A percentile compares a stretch with the other conserved stretches of the same genome.
Evolutionary conservation across 2,329 filamentous ascomycete genomes (phyloP).

Genomic region (Colletotrichum incanum): DNA sequence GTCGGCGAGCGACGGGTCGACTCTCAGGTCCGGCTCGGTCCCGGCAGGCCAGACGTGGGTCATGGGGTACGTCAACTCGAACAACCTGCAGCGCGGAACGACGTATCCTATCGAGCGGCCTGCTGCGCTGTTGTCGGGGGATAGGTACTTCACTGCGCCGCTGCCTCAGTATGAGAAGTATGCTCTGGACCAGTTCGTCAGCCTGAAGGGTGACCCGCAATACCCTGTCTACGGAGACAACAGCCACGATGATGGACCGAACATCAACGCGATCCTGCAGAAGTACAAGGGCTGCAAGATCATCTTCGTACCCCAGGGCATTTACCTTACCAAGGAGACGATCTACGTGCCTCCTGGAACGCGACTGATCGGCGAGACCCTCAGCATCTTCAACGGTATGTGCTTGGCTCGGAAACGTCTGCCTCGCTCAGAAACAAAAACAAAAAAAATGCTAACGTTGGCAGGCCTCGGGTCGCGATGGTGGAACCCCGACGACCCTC

Average conservation of each 20-base stretch:
- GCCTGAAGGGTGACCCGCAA: constrained; percentile 60
- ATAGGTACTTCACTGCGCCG: constrained; percentile 49
- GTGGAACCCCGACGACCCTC: constrained; percentile 58
- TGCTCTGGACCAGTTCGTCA: constrained; percentile 58
- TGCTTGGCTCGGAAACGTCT: neutral
- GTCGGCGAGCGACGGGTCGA: constrained; percentile 44
- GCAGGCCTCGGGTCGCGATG: constrained; percentile 62
- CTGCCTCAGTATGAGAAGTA: constrained; percentile 61
- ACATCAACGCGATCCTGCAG: constrained; percentile 51
- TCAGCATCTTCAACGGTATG: constrained; percentile 62
- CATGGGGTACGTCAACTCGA: constrained; percentile 47
- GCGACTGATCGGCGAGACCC: constrained; percentile 69
- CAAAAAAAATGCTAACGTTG: neutral
- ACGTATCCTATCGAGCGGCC: constrained; percentile 52
- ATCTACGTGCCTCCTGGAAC: constrained; percentile 53
- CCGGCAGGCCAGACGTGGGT: constrained; percentile 48
- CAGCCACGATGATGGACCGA: constrained; percentile 52
- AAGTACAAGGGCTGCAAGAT: constrained; percentile 54
- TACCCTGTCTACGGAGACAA: constrained; percentile 60
- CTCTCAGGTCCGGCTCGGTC: constrained; percentile 40
- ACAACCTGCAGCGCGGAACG: constrained; percentile 50
- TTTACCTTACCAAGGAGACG: constrained; percentile 37
- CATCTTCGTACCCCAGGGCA: constrained; percentile 57
- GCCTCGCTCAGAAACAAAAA: neutral
- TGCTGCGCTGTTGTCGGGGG: constrained; percentile 49